Evolutionary conservation across 2,329 filamentous ascomycete species (phyloP).

Genomic region (Pestalotiopsis sp.): DNA sequence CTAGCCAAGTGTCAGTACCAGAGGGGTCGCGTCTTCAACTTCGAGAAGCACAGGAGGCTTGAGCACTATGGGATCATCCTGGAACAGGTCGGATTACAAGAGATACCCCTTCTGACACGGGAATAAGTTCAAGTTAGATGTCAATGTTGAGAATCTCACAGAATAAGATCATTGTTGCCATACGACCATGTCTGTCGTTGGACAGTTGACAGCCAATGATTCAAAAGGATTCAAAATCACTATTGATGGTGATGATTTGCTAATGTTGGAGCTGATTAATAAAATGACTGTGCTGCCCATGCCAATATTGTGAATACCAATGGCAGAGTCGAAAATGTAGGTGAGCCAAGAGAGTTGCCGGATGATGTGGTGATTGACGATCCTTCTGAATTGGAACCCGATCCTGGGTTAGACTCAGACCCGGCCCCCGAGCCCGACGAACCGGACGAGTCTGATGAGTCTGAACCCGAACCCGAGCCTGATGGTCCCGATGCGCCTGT

Average conservation of each 20-base stretch:
- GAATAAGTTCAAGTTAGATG: not conserved
- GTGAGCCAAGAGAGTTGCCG: not conserved
- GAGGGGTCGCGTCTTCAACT: conserved; percentile 50
- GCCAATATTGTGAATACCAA: not conserved
- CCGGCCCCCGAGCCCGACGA: not conserved
- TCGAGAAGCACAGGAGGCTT: conserved; percentile 42
- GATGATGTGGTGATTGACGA: not conserved
- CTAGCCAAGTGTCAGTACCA: conserved; percentile 46
- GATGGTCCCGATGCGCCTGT: not conserved
- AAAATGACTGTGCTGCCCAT: not conserved
- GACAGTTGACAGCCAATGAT: not conserved
- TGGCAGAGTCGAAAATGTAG: not conserved
- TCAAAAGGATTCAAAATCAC: not conserved
- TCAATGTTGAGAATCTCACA: not conserved
- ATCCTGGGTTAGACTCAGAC: not conserved
- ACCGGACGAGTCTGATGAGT: not conserved
- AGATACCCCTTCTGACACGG: not conserved
- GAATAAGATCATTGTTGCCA: not conserved
- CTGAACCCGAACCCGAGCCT: not conserved
- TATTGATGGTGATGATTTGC: not conserved
- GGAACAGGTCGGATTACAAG: conserved; percentile 36
- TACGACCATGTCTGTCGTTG: not conserved
- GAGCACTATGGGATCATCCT: conserved; percentile 43
- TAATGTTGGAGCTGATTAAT: not conserved
- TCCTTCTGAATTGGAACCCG: not conserved